Evolutionary conservation across 352 stramenopile species (phyloP).

Genomic region (Phytophthora constricta): DNA sequence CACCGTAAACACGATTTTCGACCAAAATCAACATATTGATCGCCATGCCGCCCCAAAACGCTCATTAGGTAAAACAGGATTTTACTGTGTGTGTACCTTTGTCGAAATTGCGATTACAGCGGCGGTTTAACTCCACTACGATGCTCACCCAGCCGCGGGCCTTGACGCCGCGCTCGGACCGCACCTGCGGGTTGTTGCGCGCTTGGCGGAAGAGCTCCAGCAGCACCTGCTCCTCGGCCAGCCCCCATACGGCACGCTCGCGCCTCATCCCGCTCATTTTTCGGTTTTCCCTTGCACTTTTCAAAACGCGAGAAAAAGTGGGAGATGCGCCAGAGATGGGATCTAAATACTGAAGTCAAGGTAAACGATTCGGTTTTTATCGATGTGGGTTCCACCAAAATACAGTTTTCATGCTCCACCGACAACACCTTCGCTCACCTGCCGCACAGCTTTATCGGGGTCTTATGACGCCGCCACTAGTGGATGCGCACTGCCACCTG

Average conservation of each 20-base stretch:
- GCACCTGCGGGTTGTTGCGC: constrained; percentile 25
- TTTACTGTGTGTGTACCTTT: constrained; percentile 29
- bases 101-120: constrained; percentile 30
- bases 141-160: constrained; percentile 28
- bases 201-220: constrained; percentile 45
- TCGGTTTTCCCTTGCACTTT: neutral
- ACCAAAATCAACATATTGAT: too few species aligned
- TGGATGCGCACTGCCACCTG: constrained; percentile 81
- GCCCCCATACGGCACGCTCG: constrained; percentile 35
- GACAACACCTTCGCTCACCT: too few species aligned
- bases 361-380: too few species aligned
- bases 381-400: too few species aligned
- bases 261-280: constrained; percentile 38
- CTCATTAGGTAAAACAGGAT: too few species aligned
- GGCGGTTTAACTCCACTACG: constrained; percentile 31
- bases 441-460: constrained; percentile 8
- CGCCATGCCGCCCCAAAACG: too few species aligned
- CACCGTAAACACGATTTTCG: too few species aligned
- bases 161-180: constrained; percentile 34
- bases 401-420: neutral
- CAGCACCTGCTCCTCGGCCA: constrained; percentile 33
- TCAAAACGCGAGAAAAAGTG: constrained; percentile 7
- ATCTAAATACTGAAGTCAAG: neutral
- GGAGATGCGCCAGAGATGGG: neutral
- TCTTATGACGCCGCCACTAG: constrained; percentile 30